Percentiles rank a stretch among this genome's conserved stretches.
These are phyloP conservation scores for Fusarium clavum DNA, from an alignment of 2,329 filamentous ascomycete genomes.

Conservation along the genomic window DNA sequence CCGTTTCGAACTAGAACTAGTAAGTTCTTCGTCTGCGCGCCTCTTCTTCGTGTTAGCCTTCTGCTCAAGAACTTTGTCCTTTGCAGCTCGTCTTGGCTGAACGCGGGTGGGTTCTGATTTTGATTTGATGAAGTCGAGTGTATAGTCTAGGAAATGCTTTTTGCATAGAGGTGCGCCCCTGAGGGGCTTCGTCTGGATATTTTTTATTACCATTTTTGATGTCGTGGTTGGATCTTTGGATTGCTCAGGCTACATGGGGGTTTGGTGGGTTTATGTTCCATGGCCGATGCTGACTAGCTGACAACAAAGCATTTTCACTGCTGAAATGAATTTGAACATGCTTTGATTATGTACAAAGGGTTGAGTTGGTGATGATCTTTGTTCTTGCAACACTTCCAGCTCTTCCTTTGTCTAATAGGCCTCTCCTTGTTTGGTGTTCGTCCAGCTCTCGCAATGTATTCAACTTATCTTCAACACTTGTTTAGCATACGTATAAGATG, in stretches of 20 bases:
- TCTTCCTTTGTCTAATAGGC: neutral
- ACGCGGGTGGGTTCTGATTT: neutral
- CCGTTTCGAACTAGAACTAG: neutral
- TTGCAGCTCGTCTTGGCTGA: slow-evolving; percentile 25
- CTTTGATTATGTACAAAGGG: neutral
- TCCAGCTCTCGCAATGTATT: neutral
- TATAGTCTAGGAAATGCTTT: slow-evolving; percentile 10
- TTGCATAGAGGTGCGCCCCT: slow-evolving; percentile 11
- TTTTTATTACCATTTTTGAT: neutral
- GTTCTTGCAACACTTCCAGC: neutral
- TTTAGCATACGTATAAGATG: fast-evolving
- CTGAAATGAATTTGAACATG: neutral
- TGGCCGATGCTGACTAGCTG: neutral
- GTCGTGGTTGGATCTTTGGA: fast-evolving
- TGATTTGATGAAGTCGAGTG: neutral
- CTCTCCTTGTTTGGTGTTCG: neutral
- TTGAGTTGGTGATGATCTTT: neutral
- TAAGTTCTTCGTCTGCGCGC: neutral
- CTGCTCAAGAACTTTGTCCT: slow-evolving; percentile 11
- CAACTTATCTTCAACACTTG: neutral
- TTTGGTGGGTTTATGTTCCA: neutral
- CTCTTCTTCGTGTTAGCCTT: neutral
- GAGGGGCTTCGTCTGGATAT: neutral
- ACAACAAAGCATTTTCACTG: neutral
- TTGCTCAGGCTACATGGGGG: neutral